Evolutionary conservation across 345 rosid species (phyloP).

Genomic region (Corymbia maculata): DNA sequence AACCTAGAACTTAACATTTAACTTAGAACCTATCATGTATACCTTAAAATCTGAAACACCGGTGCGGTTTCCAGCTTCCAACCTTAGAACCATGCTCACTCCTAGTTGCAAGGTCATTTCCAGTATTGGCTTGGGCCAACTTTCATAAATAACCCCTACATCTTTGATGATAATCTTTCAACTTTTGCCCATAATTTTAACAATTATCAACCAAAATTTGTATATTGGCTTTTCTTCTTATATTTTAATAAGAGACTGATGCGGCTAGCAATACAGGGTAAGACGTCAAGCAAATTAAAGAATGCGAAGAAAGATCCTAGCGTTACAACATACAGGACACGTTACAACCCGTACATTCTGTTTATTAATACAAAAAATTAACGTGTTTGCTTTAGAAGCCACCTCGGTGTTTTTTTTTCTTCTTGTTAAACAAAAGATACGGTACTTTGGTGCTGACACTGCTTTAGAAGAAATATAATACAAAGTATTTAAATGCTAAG

Average conservation of each 20-base stretch:
- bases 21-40: no score
- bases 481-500: neutral
- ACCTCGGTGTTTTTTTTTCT: no score
- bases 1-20: no score
- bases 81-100: neutral
- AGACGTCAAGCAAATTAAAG: neutral
- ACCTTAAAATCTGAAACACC: no score
- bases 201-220: neutral
- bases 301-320: neutral
- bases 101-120: neutral
- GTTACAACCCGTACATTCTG: rapidly evolving
- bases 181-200: neutral
- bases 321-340: neutral
- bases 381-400: neutral
- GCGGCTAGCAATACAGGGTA: neutral
- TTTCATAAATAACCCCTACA: neutral
- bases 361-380: neutral
- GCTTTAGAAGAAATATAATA: neutral
- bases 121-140: neutral
- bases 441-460: neutral
- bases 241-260: neutral
- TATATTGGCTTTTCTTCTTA: neutral
- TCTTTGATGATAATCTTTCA: neutral
- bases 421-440: neutral
- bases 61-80: no score